These are phyloP conservation scores for Raddia distichophylla DNA, from an alignment of 176 grass and related monocot species.

Conservation along the genomic window DNA sequence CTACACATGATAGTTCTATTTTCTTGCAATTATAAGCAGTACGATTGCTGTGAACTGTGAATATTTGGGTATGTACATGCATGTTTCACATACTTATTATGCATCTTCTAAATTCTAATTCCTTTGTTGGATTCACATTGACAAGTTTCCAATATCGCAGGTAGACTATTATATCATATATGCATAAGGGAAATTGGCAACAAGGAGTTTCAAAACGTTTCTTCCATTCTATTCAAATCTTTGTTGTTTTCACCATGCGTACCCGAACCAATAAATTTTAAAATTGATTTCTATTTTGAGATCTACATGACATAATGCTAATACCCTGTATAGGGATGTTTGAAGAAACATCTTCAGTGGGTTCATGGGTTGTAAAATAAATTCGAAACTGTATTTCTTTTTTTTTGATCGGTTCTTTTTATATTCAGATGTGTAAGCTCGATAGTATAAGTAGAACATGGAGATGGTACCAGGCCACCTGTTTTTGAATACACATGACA, in stretches of 20 bases:
- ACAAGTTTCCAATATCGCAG: slow-evolving; percentile 37
- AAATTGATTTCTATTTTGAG: slow-evolving; percentile 30
- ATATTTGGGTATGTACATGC: neutral
- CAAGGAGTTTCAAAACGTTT: slow-evolving; percentile 33
- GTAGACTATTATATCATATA: slow-evolving; percentile 44
- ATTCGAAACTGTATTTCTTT: neutral
- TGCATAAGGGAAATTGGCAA: slow-evolving; percentile 48
- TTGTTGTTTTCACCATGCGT: slow-evolving; percentile 47
- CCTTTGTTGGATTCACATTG: neutral
- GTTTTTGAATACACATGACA: neutral
- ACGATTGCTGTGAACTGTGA: neutral
- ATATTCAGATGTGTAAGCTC: neutral
- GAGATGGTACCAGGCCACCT: neutral
- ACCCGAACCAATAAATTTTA: slow-evolving; percentile 15
- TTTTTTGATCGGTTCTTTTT: neutral
- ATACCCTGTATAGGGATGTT: slow-evolving; percentile 43
- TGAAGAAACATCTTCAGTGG: slow-evolving; percentile 47
- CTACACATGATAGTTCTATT: neutral
- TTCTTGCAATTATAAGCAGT: neutral
- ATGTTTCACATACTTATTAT: slow-evolving; percentile 9
- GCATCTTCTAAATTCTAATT: neutral
- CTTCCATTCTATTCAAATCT: slow-evolving; percentile 62
- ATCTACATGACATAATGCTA: slow-evolving; percentile 28
- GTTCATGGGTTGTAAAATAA: slow-evolving; percentile 59
- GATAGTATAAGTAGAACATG: neutral